Evolutionary conservation across 176 grass and related monocot species (phyloP).

Genomic region (Chrysopogon serrulatus): DNA sequence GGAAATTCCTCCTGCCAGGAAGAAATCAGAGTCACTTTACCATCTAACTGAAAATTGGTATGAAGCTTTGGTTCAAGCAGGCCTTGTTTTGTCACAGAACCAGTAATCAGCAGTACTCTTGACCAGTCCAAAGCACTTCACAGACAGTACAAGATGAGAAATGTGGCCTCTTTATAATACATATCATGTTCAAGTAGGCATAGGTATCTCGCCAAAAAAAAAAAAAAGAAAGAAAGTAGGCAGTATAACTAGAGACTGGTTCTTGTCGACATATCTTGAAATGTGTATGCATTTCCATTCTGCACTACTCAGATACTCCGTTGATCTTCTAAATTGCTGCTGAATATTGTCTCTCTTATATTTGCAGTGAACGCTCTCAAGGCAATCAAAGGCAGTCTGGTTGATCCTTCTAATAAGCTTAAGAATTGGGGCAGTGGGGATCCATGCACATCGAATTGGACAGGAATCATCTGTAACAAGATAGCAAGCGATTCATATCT

Average conservation of each 20-base stretch:
- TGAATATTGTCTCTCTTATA: conserved; percentile 3
- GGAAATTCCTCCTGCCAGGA: background rate
- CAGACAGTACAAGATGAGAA: background rate
- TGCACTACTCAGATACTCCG: background rate
- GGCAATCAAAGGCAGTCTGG: conserved; percentile 46
- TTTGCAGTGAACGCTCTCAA: conserved; percentile 61
- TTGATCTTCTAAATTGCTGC: background rate
- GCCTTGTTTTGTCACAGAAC: background rate
- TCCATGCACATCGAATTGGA: conserved; percentile 85
- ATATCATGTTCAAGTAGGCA: background rate
- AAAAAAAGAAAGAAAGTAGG: too few relatives aligned
- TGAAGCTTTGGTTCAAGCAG: background rate
- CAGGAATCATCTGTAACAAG: conserved; percentile 51
- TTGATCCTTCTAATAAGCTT: conserved; percentile 73
- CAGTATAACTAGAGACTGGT: background rate
- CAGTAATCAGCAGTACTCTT: background rate
- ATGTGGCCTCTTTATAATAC: background rate
- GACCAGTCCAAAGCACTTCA: background rate
- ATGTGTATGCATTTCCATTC: background rate
- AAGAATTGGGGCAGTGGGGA: conserved; percentile 71
- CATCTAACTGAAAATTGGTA: background rate
- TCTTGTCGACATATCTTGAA: background rate
- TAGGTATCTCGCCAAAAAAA: too few relatives aligned
- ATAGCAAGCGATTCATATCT: conserved; percentile 39
- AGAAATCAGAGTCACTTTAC: background rate